Evolutionary conservation across 441 rosid species (phyloP), one percentile per base, ranked within the genome.

Genomic region (Macaranga tanarius): DNA sequence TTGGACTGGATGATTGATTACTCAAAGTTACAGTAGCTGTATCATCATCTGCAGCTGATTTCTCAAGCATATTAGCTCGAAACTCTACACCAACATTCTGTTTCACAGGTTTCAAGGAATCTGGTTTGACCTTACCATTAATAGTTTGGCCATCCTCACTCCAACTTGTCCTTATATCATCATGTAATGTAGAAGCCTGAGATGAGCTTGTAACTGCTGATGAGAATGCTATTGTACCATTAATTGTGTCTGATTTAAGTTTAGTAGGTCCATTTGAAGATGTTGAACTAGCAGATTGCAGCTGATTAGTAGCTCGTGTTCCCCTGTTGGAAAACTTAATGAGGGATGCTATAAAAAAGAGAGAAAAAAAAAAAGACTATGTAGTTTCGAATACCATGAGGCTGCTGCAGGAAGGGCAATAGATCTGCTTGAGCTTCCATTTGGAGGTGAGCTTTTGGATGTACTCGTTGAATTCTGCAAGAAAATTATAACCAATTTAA

Each of bases 391-490:
- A 69, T 84, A 91, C 99, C 98, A 95, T 73, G 99, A 87, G 5
- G 98, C 93, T 50, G 90, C 97, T 56, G 96, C 92, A 78, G 98
- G 99, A 72, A 93, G 97, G 38, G 85, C 86, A 45, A 79, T 69
- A 28, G 90, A 83, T 84, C 88, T 85, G 69, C 88, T 76, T 56
- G 82, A 76, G 76, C 82, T 86, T 79, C 92, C 97, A 84, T 86
- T 89, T 67, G 97, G 94, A 42, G 95, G 92, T 70, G 98, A 88
- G 77, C 81, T 83, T 82, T 79, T 92, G 72, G 83, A 75, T 69
- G 67, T 77, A 58, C 76, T 80, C 31, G 75, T 62, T 23, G 83
- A 64, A 82, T 47, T 85, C 95, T 95, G 89, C 74, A 58, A 71
- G 31, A 77, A 6, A 71, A 69, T 73, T 7, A 69, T 9, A 45